Base-by-base conservation (phyloP, 2,329 filamentous ascomycete species). In the Fonsecaea monophora region DNA sequence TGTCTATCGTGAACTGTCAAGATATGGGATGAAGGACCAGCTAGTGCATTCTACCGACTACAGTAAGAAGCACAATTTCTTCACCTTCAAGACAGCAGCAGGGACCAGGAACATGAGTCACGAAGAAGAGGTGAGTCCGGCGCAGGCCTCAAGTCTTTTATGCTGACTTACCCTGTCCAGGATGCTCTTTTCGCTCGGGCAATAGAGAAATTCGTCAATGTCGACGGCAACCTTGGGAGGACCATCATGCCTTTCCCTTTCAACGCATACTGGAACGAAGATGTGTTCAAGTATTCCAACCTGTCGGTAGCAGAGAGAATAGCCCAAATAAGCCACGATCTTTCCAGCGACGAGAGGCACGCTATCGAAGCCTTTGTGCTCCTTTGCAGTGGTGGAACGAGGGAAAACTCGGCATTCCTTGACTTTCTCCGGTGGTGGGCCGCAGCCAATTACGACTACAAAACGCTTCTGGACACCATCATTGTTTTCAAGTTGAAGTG, bases 341-440 rank as follows among this genome's bases (percentile, higher is more conserved):
- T 84, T 0, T 78, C 78, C 0, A 76, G 77, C 0, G 74, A 80
- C n/a, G 82, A 84, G 66, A 76, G 77, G 0, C 73, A 76, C 2
- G 73, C 74, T 2, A 42, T 83, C 1, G 80, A 83, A 68, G 73
- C 76, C 0, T 82, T 82, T 10, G 72, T 83, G 0, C 73, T 82
- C 0, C 77, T 83, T 1, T 79, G 77, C 66, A 81, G 81, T 58
- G 80, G 82, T 4, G 79, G 74, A 0, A 82, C 78, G 0, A 76
- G 82, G 0, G 77, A 80, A 9, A 81, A 79, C 0, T 80, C 78
- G 0, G 80, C 78, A 25, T 82, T 84, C 65, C 79, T 80, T 56
- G 82, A 85, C 61, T 79, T 84, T 37, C 72, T 85, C 18, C 82
- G 82, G 64, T 83, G 81, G 82, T 84, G 78, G 82, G 82, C 78